phyloP scores from a whole-genome alignment of 495 filamentous ascomycete genomes.

The Evansstolkia leycettana region DNA sequence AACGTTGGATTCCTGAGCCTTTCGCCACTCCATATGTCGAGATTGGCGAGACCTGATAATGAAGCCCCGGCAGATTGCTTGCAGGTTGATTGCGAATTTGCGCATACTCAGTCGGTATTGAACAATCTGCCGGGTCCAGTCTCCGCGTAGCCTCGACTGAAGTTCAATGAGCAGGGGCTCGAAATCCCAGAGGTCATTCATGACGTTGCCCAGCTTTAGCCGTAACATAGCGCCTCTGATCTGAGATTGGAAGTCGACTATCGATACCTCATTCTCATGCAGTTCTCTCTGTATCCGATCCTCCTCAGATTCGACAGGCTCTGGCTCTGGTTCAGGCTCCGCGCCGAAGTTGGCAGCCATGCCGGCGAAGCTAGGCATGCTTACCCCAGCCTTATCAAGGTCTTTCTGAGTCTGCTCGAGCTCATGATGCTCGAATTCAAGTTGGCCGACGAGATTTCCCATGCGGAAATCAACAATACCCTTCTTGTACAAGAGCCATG shows the following conservation, averaged over 20 bases:
- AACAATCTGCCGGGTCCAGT: slow-evolving; percentile 63
- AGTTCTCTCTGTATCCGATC: slow-evolving; percentile 80
- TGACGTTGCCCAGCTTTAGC: slow-evolving; percentile 63
- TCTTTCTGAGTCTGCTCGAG: slow-evolving; percentile 94
- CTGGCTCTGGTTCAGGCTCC: slow-evolving; percentile 47
- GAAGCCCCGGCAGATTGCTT: slow-evolving; percentile 71
- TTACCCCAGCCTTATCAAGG: slow-evolving; percentile 85
- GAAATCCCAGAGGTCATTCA: slow-evolving; percentile 85
- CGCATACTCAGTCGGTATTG: slow-evolving; percentile 71
- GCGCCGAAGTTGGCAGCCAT: slow-evolving; percentile 94
- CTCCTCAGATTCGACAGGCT: slow-evolving; percentile 78
- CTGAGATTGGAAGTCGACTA: slow-evolving; percentile 77
- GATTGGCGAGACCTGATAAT: slow-evolving; percentile 53
- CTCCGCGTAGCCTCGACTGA: slow-evolving; percentile 73
- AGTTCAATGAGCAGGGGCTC: slow-evolving; percentile 69
- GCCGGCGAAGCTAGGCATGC: slow-evolving; percentile 93
- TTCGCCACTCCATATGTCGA: slow-evolving; percentile 52
- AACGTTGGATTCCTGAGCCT: slow-evolving; percentile 58
- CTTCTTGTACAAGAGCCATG: slow-evolving; percentile 90
- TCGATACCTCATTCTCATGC: slow-evolving; percentile 53
- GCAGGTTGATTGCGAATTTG: slow-evolving; percentile 59
- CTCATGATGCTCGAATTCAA: slow-evolving; percentile 96
- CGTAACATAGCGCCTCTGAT: slow-evolving; percentile 71
- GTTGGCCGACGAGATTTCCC: slow-evolving; percentile 93
- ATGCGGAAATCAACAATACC: slow-evolving; percentile 92